Evolutionary conservation across 331 rosid species (phyloP), one percentile per base, ranked within the genome.

Genomic region (Cydonia oblonga): DNA sequence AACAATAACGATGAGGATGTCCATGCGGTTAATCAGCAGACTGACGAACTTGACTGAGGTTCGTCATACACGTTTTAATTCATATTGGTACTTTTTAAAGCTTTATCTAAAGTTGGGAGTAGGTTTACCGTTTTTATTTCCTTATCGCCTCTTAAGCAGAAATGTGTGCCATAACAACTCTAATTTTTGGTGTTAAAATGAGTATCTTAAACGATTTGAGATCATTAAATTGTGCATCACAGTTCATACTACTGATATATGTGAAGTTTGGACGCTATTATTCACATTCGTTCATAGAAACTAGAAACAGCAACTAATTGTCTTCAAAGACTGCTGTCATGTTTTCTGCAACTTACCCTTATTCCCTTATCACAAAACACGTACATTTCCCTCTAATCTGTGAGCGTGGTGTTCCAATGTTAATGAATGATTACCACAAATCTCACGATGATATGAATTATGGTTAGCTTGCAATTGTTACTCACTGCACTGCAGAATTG

Each of bases 41-140:
- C 71, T 23, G 75, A 63, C 15, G 28, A 53, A 42, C 77, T 78
- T 26, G 84, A 76, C 69, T 84, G 82, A 84, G 75, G 75, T 72
- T 71, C 15, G 26, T 38, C 66, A 57, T 32, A 64, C 6, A 64
- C 22, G 40, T 71, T 42, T 29, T 59, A 59, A 4, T 42, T 42
- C 19, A 6, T 60, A 18, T 71, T 38, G 18, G 42, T 59, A 71
- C 33, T 16, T 59, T 56, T 10, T 35, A 57, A 54, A 57, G 35
- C 51, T 71, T 71, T 42, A 40, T 71, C 68, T 40, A 25, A 51
- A 71, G 62, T 4, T 59, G 42, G 22, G 58, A 58, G 29, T 59
- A 40, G 58, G 68, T 26, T 38, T 58, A 26, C 68, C 38, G 14
- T 35, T 35, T 71, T 10, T 3, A 23, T 56, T 56, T 56, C 54